These are phyloP conservation scores for Anastatica hierochuntica DNA, from an alignment of 345 rosid species.

Conservation along the genomic window DNA sequence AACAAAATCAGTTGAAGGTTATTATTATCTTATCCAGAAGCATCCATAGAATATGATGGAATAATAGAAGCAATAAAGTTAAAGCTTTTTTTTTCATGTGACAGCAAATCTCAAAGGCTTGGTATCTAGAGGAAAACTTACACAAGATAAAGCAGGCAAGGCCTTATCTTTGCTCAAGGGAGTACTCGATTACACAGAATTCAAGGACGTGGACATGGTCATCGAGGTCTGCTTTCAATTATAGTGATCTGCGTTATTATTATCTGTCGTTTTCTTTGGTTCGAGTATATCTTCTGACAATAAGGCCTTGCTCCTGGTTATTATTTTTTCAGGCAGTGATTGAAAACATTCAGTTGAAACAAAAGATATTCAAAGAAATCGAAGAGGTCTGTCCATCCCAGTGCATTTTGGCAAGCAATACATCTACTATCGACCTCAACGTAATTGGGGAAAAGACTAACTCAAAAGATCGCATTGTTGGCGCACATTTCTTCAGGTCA, in stretches of 20 bases:
- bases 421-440: constrained; percentile 79
- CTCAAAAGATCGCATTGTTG: constrained; percentile 75
- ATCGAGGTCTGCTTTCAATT: constrained; percentile 51
- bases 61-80: constrained; percentile 2
- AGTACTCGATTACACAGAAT: constrained; percentile 64
- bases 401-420: constrained; percentile 88
- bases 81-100: constrained; percentile 13
- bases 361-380: constrained; percentile 73
- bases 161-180: constrained; percentile 79
- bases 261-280: constrained; percentile 1
- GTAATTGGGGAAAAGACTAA: constrained; percentile 66
- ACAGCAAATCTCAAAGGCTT: constrained; percentile 69
- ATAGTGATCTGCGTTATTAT: too few species aligned
- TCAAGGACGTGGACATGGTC: constrained; percentile 89
- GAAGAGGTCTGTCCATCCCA: constrained; percentile 74
- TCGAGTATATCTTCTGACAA: constrained; percentile 4
- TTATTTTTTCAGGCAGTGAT: constrained; percentile 72
- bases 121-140: constrained; percentile 56
- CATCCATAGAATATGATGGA: background rate
- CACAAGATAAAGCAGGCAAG: constrained; percentile 60
- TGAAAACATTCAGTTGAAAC: constrained; percentile 75
- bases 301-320: background rate
- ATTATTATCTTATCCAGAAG: constrained; percentile 13
- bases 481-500: constrained; percentile 97
- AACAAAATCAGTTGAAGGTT: constrained; percentile 62